Percentiles rank a stretch among this genome's conserved stretches.
phyloP scores from a whole-genome alignment of 2,329 filamentous ascomycete genomes.

The Penicillium sp. region DNA sequence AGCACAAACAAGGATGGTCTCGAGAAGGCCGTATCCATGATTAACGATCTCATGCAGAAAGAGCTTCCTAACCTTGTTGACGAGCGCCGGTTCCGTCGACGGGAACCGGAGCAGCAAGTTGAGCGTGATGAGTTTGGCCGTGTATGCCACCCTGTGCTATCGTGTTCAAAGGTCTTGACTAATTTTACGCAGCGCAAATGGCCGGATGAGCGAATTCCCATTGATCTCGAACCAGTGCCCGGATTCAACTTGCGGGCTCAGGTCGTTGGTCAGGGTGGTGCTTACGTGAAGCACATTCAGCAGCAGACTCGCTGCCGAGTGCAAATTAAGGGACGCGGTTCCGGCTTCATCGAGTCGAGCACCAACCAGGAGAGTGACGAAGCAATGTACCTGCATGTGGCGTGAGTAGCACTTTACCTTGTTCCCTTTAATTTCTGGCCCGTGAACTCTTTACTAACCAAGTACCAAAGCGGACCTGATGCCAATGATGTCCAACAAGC shows the following conservation, averaged over 20 bases:
- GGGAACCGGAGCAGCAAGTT: constrained; percentile 72
- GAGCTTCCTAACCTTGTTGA: constrained; percentile 94
- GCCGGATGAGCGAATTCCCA: constrained; percentile 93
- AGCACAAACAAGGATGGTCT: constrained; percentile 91
- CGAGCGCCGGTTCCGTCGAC: constrained; percentile 84
- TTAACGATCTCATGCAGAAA: constrained; percentile 94
- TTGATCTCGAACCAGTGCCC: constrained; percentile 84
- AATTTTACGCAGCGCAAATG: constrained; percentile 76
- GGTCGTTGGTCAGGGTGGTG: constrained; percentile 90
- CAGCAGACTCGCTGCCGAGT: constrained; percentile 93
- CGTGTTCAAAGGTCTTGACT: constrained; percentile 7
- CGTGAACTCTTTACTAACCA: constrained; percentile 7
- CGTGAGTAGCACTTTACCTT: constrained; percentile 54
- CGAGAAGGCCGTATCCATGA: constrained; percentile 81
- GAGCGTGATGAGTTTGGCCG: constrained; percentile 90
- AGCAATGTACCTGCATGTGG: constrained; percentile 93
- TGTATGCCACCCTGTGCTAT: constrained; percentile 51
- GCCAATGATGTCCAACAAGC: constrained; percentile 81
- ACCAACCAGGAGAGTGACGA: constrained; percentile 93
- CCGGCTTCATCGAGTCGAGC: constrained; percentile 85
- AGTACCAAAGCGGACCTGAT: constrained; percentile 71
- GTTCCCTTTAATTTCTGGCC: neutral
- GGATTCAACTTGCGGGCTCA: constrained; percentile 96
- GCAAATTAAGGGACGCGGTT: constrained; percentile 96
- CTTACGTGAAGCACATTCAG: constrained; percentile 98